Evolutionary conservation across 164 flowering plant genomes (phyloP).

Genomic region (Hamamelis virginiana): DNA sequence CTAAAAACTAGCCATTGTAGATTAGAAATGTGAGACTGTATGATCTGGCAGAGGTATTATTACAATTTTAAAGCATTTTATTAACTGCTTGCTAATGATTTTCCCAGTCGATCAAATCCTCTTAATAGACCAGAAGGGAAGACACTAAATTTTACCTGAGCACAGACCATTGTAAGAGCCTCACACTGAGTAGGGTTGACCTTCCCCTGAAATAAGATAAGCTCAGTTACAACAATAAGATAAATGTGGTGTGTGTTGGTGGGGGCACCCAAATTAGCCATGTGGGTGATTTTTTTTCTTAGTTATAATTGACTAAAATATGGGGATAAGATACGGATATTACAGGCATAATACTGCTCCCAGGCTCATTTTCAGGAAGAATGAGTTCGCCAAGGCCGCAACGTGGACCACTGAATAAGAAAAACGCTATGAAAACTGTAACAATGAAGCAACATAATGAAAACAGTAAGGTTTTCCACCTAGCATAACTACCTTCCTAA

Average conservation of each 20-base stretch:
- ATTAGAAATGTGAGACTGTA: no score
- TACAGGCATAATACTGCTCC: slow-evolving; percentile 99
- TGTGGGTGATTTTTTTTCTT: no score
- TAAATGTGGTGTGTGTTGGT: no score
- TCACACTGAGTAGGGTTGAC: slow-evolving; percentile 99
- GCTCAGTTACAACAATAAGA: slow-evolving; percentile 3
- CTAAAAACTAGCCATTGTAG: no score
- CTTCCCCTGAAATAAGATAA: slow-evolving; percentile 72
- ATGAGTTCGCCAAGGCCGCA: slow-evolving; percentile 98
- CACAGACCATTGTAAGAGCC: slow-evolving; percentile 98
- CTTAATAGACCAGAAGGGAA: not conserved
- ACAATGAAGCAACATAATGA: slow-evolving; percentile 1
- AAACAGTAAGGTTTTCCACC: not conserved
- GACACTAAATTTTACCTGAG: slow-evolving; percentile 62
- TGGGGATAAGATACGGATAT: slow-evolving; percentile 10
- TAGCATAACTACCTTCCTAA: slow-evolving; percentile 67
- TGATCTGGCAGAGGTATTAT: no score
- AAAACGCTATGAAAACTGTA: slow-evolving; percentile 12
- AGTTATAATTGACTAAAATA: no score
- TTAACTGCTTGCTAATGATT: not conserved
- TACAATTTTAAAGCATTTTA: not conserved
- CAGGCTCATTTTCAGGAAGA: slow-evolving; percentile 99
- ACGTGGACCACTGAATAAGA: slow-evolving; percentile 82
- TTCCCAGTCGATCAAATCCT: not conserved
- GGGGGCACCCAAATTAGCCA: no score